Conservation (phyloP, 805 yeast species). For the Pichia rugopelliculosa region DNA sequence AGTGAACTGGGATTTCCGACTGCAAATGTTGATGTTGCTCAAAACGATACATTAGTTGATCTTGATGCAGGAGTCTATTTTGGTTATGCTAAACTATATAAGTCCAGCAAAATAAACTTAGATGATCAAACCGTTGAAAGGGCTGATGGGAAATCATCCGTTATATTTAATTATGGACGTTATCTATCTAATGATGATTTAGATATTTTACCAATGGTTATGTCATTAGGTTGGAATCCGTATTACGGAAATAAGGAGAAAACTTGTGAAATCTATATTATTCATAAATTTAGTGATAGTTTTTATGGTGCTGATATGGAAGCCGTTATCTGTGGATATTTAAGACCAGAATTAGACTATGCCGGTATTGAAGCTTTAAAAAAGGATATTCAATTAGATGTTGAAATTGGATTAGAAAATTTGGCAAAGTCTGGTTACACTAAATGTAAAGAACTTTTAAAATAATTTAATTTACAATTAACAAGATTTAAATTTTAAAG, state of each 20-base stretch:
- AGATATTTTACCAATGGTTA: constrained; percentile 75
- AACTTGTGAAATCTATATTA: constrained; percentile 81
- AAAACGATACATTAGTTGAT: constrained; percentile 33
- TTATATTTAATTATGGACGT: constrained; percentile 57
- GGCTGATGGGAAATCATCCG: constrained; percentile 33
- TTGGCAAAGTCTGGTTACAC: constrained; percentile 37
- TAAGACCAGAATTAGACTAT: constrained; percentile 86
- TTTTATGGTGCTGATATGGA: constrained; percentile 80
- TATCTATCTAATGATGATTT: constrained; percentile 37
- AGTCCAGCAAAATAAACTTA: background rate
- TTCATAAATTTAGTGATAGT: constrained; percentile 57
- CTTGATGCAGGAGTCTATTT: constrained; percentile 80
- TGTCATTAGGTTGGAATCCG: constrained; percentile 96
- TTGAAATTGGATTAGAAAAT: constrained; percentile 51
- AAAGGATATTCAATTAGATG: constrained; percentile 75
- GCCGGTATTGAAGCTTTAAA: constrained; percentile 77
- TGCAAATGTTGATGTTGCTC: constrained; percentile 70
- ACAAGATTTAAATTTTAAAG: background rate
- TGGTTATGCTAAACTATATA: constrained; percentile 45
- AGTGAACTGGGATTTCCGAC: constrained; percentile 92
- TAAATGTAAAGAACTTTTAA: constrained; percentile 21
- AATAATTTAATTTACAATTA: background rate
- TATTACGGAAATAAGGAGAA: constrained; percentile 72
- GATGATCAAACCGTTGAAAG: constrained; percentile 14
- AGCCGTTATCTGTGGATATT: constrained; percentile 74